Evolutionary conservation across 1,139 yeast species (phyloP), one percentile per base, ranked within the genome.

Genomic region (Wickerhamiella pararugosa): DNA sequence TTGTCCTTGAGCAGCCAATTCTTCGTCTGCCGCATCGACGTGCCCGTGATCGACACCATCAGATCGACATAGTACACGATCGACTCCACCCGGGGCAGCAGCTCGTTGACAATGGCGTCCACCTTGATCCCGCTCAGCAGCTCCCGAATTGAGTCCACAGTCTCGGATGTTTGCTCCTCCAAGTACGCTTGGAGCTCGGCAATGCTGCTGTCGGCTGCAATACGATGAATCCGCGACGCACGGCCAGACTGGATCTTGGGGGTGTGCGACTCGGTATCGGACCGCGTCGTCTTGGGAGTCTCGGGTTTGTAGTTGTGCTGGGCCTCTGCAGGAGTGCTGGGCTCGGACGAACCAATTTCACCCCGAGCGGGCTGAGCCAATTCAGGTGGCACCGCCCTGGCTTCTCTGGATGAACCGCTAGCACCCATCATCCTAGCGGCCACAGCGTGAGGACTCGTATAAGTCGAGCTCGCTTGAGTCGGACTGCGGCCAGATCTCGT

Each of bases 131-230:
- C 65, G 2, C 64, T 55, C 32, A 90, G 69, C 47, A 90, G 68
- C 25, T 81, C 73, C 57, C 87, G 96, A 52, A 87, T 87, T 0
- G 95, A 81, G 28, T 86, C 75, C 45, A 90, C 90, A 1, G 90
- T 96, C 53, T 81, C 82, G 30, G 82, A 90, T 0, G 97, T 87
- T 63, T 87, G 95, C 60, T 84, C 94, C 58, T 90, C 98, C 55
- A 90, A 69, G 59, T 84, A 90, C 38, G 79, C 70, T 52, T 86
- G 73, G 44, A 90, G 76, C 55, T 86, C 94, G 5, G 84, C 75
- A 47, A 87, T 70, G 0, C 95, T 81, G 32, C 81, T 82, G 54
- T 84, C 95, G 2, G 94, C 94, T 4, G 49, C 45, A 10, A 57
- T 82, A 15, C 21, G 83, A 49, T 75, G 80, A 46, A 81, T 77